Conservation (phyloP, 2,329 filamentous ascomycete species). For the Hymenoscyphus infarciens region DNA sequence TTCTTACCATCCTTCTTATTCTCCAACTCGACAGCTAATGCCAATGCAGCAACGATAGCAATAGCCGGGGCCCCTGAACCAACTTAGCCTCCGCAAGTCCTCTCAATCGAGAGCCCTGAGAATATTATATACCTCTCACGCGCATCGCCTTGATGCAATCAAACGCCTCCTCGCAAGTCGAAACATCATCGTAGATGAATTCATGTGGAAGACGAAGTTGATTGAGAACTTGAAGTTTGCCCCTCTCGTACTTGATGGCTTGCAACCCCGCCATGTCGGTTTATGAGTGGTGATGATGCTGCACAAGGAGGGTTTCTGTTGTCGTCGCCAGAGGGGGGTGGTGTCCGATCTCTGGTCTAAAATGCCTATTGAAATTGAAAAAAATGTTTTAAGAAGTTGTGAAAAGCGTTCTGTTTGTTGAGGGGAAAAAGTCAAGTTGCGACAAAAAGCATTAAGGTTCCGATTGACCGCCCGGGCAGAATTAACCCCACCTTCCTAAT, state of each 20-base stretch:
- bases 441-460: not conserved
- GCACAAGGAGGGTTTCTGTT: not conserved
- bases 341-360: not conserved
- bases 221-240: constrained; percentile 73
- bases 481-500: not conserved
- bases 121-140: constrained; percentile 51
- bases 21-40: constrained; percentile 79
- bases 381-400: not conserved
- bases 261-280: constrained; percentile 49
- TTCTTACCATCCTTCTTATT: constrained; percentile 47
- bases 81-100: constrained; percentile 20
- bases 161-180: constrained; percentile 70
- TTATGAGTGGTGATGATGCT: not conserved
- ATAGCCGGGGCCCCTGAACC: constrained; percentile 78
- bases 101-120: not conserved
- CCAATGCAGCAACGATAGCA: constrained; percentile 91
- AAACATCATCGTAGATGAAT: constrained; percentile 71
- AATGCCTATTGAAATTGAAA: not conserved
- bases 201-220: constrained; percentile 80
- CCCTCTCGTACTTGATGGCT: constrained; percentile 72
- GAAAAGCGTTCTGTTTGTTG: not conserved
- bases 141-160: constrained; percentile 80
- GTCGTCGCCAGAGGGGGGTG: no score
- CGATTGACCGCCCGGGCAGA: not conserved
- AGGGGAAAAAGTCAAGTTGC: not conserved